A percentile compares a stretch with the other conserved stretches of the same genome.
These are phyloP conservation scores for Trichoderma sp. DNA, from an alignment of 2,329 filamentous ascomycete species.

Conservation along the genomic window DNA sequence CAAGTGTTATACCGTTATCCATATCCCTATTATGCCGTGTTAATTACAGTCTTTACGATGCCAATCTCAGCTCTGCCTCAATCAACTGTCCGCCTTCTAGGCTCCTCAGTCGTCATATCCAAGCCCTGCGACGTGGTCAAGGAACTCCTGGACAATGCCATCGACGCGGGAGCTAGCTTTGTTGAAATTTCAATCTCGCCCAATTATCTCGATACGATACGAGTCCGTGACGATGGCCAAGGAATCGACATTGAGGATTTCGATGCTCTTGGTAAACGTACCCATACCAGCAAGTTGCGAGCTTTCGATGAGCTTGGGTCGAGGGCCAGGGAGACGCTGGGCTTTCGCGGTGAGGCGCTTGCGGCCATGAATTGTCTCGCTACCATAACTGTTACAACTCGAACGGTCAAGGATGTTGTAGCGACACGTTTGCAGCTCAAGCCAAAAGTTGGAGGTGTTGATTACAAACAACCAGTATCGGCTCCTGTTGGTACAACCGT, in stretches of 20 bases:
- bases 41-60: constrained; percentile 36
- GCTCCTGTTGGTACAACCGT: constrained; percentile 69
- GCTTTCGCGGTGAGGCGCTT: constrained; percentile 73
- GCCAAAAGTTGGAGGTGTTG: constrained; percentile 32
- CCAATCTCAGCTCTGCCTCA: constrained; percentile 50
- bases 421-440: constrained; percentile 50
- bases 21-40: background rate
- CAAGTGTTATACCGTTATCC: background rate
- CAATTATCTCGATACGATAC: constrained; percentile 67
- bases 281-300: constrained; percentile 71
- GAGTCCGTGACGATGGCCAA: constrained; percentile 71
- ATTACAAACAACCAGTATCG: constrained; percentile 38
- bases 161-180: constrained; percentile 67
- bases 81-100: constrained; percentile 54
- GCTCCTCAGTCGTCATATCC: constrained; percentile 59
- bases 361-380: constrained; percentile 63
- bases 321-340: constrained; percentile 60
- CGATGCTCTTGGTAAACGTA: constrained; percentile 58
- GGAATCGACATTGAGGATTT: constrained; percentile 66
- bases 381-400: constrained; percentile 61
- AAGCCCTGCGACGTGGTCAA: constrained; percentile 65
- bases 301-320: constrained; percentile 59
- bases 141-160: constrained; percentile 73
- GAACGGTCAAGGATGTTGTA: constrained; percentile 58
- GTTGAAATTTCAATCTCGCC: constrained; percentile 63